Percentiles rank a stretch among this genome's conserved stretches.
These are phyloP conservation scores for Inosperma sp. DNA, from an alignment of 768 basidiomycete genomes.

Conservation along the genomic window DNA sequence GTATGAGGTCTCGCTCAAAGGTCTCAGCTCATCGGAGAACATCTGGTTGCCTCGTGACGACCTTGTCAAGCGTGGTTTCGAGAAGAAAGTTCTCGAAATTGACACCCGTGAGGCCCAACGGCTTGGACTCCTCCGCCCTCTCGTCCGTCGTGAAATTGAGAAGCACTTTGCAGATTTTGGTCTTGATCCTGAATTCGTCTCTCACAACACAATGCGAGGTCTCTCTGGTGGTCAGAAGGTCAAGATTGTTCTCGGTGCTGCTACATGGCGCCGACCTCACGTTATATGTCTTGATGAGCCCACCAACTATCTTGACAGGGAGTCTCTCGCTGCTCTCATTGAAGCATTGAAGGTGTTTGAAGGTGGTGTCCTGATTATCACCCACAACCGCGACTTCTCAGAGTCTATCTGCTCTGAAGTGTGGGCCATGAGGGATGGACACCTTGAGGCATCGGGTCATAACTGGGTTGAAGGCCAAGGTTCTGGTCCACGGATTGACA, in stretches of 20 bases:
- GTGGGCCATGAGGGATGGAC: slow-evolving; percentile 99
- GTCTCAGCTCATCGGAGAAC: slow-evolving; percentile 93
- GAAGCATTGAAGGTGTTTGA: slow-evolving; percentile 97
- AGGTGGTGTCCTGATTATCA: slow-evolving; percentile 97
- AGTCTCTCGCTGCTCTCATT: slow-evolving; percentile 98
- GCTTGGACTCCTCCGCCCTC: slow-evolving; percentile 89
- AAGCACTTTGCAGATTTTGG: slow-evolving; percentile 99
- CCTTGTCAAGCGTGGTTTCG: slow-evolving; percentile 95
- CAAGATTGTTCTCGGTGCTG: slow-evolving; percentile 97
- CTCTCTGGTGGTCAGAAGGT: slow-evolving; percentile 99
- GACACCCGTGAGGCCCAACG: slow-evolving; percentile 97
- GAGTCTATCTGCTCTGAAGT: slow-evolving; percentile 97
- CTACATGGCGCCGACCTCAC: slow-evolving; percentile 99
- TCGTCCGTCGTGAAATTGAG: slow-evolving; percentile 98
- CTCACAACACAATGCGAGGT: slow-evolving; percentile 99
- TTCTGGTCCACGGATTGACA: slow-evolving; percentile 90
- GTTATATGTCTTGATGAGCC: slow-evolving; percentile 96
- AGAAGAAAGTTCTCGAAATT: slow-evolving; percentile 98
- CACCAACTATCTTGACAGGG: slow-evolving; percentile 99
- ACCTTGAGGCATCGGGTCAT: slow-evolving; percentile 93
- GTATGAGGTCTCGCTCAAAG: slow-evolving; percentile 97
- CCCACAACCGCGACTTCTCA: slow-evolving; percentile 98
- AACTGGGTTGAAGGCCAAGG: slow-evolving; percentile 99
- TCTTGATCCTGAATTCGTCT: slow-evolving; percentile 98
- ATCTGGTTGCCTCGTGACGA: slow-evolving; percentile 96